Evolutionary conservation across 768 basidiomycete genomes (phyloP).

Genomic region (Strobilomyces dryophilus): DNA sequence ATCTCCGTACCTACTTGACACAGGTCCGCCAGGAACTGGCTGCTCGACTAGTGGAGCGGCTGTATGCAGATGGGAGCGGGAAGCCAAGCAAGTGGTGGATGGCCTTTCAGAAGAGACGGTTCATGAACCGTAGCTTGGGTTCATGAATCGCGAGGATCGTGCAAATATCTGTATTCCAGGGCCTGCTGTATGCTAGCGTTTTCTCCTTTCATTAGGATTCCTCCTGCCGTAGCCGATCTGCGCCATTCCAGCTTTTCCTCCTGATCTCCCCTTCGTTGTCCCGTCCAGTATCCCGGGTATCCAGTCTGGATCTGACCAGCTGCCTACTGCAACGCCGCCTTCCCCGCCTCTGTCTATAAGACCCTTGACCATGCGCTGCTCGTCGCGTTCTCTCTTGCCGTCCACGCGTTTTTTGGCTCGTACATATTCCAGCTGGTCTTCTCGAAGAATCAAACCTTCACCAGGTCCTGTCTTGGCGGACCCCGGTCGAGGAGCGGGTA

Average conservation of each 20-base stretch:
- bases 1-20: slow-evolving; percentile 83
- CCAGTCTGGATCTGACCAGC: slow-evolving; percentile 98
- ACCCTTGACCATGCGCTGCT: slow-evolving; percentile 59
- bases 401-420: slow-evolving; percentile 78
- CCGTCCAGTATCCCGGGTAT: slow-evolving; percentile 75
- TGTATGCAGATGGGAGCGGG: slow-evolving; percentile 90
- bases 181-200: slow-evolving; percentile 29
- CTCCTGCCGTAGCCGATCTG: slow-evolving; percentile 81
- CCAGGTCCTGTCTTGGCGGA: slow-evolving; percentile 80
- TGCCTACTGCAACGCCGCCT: slow-evolving; percentile 54
- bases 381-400: slow-evolving; percentile 71
- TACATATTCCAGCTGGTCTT: slow-evolving; percentile 88
- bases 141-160: slow-evolving; percentile 36
- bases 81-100: slow-evolving; percentile 99
- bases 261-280: slow-evolving; percentile 60
- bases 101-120: slow-evolving; percentile 96
- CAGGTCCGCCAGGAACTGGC: slow-evolving; percentile 94
- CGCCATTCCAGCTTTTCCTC: slow-evolving; percentile 68
- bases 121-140: slow-evolving; percentile 89
- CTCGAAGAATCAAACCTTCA: slow-evolving; percentile 81
- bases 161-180: slow-evolving; percentile 13
- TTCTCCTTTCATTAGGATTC: slow-evolving; percentile 85
- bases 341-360: slow-evolving; percentile 49
- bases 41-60: slow-evolving; percentile 74
- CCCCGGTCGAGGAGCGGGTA: slow-evolving; percentile 87